Evolutionary conservation across 2,329 filamentous ascomycete species (phyloP).

Genomic region (Microsporum ferrugineum): DNA sequence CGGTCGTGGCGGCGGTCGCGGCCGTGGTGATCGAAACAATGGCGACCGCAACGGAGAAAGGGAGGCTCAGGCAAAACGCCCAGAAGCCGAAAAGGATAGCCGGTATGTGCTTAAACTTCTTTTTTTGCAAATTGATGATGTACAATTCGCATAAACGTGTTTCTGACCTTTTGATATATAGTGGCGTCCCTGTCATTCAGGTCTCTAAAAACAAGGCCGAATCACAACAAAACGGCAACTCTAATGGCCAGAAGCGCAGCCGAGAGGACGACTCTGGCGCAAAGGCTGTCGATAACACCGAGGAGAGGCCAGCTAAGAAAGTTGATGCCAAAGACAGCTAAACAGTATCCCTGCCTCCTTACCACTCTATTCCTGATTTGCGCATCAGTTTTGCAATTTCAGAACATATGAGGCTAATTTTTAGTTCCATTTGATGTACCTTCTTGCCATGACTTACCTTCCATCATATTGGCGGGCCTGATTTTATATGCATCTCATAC

Average conservation of each 20-base stretch:
- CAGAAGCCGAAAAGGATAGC: conserved; percentile 30
- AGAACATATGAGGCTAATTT: neutral
- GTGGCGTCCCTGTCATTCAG: conserved; percentile 36
- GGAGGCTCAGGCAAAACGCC: conserved; percentile 23
- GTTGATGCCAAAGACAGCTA: conserved; percentile 35
- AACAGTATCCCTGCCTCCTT: conserved; percentile 1
- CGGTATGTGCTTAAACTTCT: conserved; percentile 24
- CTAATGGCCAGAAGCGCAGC: conserved; percentile 34
- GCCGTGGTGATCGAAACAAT: conserved; percentile 35
- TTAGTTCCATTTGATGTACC: neutral
- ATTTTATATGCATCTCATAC: neutral
- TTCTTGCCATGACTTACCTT: neutral
- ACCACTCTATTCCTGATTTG: neutral
- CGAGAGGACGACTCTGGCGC: conserved; percentile 29
- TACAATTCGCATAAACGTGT: neutral
- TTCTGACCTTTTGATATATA: conserved; percentile 19
- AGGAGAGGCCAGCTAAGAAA: conserved; percentile 38
- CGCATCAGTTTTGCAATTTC: neutral
- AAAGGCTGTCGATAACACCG: conserved; percentile 20
- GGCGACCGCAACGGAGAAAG: conserved; percentile 36
- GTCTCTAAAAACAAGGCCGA: conserved; percentile 10
- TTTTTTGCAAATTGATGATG: neutral
- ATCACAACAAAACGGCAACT: conserved; percentile 5
- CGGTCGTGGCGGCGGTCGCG: conserved; percentile 25
- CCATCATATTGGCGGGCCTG: neutral